phyloP scores from a whole-genome alignment of 2,329 filamentous ascomycete species.

The Lithohypha guttulata region DNA sequence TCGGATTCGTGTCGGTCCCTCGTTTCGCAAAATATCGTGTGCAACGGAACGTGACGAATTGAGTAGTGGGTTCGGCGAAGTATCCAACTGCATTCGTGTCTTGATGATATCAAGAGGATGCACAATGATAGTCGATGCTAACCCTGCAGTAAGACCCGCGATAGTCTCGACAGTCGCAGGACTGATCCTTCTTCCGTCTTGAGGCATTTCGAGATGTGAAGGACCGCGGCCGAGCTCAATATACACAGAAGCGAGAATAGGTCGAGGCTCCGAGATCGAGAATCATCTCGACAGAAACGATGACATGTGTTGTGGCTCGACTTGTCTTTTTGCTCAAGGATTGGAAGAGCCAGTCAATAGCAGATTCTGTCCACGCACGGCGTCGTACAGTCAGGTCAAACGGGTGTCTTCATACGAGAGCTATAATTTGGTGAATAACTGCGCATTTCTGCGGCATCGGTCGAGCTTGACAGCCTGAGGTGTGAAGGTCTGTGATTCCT shows the following conservation, averaged over 20 bases:
- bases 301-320: no score
- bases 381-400: no score
- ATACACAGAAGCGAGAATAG: slow-evolving; percentile 15
- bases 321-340: no score
- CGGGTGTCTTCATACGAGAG: no score
- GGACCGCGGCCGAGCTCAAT: slow-evolving; percentile 7
- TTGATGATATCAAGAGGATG: slow-evolving; percentile 95
- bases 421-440: no score
- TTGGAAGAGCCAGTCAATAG: no score
- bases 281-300: slow-evolving; percentile 14
- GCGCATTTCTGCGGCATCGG: no score
- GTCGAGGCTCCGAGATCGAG: slow-evolving; percentile 17
- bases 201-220: slow-evolving; percentile 27
- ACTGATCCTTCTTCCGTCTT: slow-evolving; percentile 47
- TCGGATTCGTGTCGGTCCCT: slow-evolving; percentile 41
- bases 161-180: slow-evolving; percentile 75
- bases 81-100: slow-evolving; percentile 72
- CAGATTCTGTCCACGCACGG: no score
- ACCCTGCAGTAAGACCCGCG: slow-evolving; percentile 80
- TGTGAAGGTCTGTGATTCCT: no score
- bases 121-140: slow-evolving; percentile 72
- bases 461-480: no score
- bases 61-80: slow-evolving; percentile 37
- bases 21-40: slow-evolving; percentile 41
- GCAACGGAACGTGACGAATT: slow-evolving; percentile 46